Conservation (phyloP, 768 basidiomycete species). For the Cystofilobasidium macerans region DNA sequence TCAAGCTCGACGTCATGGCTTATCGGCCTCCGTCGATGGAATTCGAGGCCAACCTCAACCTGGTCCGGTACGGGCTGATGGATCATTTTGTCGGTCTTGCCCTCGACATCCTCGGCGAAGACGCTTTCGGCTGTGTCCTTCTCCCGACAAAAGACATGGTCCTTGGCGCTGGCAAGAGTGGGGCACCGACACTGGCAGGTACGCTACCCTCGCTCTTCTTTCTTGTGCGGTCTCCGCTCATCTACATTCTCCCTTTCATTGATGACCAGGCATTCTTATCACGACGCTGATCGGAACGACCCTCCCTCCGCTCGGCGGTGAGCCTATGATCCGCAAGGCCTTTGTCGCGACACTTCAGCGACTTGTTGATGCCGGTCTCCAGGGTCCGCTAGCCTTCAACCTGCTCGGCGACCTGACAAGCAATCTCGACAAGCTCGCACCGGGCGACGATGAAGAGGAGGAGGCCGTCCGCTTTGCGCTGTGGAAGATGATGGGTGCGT, state of each 20-base stretch:
- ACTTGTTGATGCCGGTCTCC: slow-evolving; percentile 17
- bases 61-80: slow-evolving; percentile 18
- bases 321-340: background rate
- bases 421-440: slow-evolving; percentile 16
- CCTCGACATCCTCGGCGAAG: background rate
- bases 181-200: slow-evolving; percentile 16
- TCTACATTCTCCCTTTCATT: background rate
- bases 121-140: background rate
- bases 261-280: slow-evolving; percentile 20
- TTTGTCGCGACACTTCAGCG: slow-evolving; percentile 10
- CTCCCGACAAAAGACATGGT: background rate
- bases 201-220: background rate
- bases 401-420: slow-evolving; percentile 23
- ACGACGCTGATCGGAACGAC: slow-evolving; percentile 4
- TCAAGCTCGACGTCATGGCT: background rate
- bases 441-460: slow-evolving; percentile 12
- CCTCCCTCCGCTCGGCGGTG: background rate
- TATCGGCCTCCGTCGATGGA: slow-evolving; percentile 17
- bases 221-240: background rate
- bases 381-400: slow-evolving; percentile 16
- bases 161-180: slow-evolving; percentile 14
- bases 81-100: slow-evolving; percentile 12
- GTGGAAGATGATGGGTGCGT: slow-evolving; percentile 18
- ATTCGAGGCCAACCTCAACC: background rate
- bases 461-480: slow-evolving; percentile 13